Evolutionary conservation across 805 yeast species (phyloP), one percentile per base, ranked within the genome.

Genomic region (Tetrapisispora iriomotensis): DNA sequence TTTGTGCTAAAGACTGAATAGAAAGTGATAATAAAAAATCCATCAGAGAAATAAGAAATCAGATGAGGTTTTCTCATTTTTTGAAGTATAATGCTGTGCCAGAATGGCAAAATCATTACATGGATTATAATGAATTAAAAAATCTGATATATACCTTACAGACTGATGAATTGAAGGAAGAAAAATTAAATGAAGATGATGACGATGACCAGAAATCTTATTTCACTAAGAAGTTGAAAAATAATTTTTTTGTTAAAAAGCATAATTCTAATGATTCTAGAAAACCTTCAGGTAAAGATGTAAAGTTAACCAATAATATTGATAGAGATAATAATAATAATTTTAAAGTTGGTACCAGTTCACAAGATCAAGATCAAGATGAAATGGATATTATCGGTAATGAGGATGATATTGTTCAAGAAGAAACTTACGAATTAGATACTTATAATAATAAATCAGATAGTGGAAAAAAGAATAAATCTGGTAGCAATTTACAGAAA

Each of bases 61-160:
- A n/a, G 13, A 80, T 80, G 88, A 79, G 80, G 62, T 80, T 80
- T 54, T 80, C 79, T 10, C 80, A 76, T 45, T 75, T 82, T 19
- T 64, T 80, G 41, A 72, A 70, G 46, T 80, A 79, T 36, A 79
- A 79, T 41, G 68, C 77, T 27, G 83, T 82, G 40, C 95, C 96
- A 2, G 94, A 82, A 51, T 87, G 96, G 96, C 82, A 80, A 55
- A 77, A 74, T 38, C 77, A 79, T 50, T 87, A 87, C 55, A 67
- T 88, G 43, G 80, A 83, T 53, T 80, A 80, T 53, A 72, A 74
- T 7, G 67, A 68, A 9, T 58, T 79, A 46, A 79, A 79, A 51
- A 75, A 76, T 49, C 51, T 67, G 23, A 71, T 77, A 26, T 78
- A 79, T 51, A 61, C 67, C 44, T 63, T 79, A 27, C 81, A 76